Evolutionary conservation across 2,329 filamentous ascomycete genomes (phyloP), one percentile per base, ranked within the genome.

Genomic region (Paracoccidioides brasiliensis): DNA sequence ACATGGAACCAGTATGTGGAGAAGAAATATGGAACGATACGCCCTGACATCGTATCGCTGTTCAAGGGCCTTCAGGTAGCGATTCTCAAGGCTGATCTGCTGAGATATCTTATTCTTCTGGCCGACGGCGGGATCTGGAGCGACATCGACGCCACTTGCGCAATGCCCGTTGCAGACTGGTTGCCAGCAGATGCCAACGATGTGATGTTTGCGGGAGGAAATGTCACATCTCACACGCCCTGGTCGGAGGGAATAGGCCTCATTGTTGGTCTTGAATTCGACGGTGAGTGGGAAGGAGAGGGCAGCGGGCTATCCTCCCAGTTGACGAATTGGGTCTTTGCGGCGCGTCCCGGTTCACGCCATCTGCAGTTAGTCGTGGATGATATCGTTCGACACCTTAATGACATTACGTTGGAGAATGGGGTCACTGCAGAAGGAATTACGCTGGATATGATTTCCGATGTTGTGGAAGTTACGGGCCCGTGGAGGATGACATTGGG

Each of bases 41-140:
- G 68, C 38, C 69, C 70, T 0, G 69, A 74, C 49, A 70, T 74
- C 35, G 63, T 74, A 32, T 61, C 69, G 22, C 22, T 22, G 22
- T 22, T 22, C 22, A 22, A 22, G 3, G 57, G 59, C 0, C 59
- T 74, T n/a, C 57, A 62, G 2, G 62, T 72, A 8, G 67, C 69
- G 0, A 74, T 74, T 40, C 59, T 74, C 22, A 67, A 68, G 55
- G 72, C 71, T 4, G 73, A 75, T 57, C 63, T 74, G n/a, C 63
- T 75, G 5, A 69, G 72, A 4, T 73, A 74, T 50, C 58, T 75
- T 5, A 62, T 74, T n/a, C 59, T 74, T 0, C 69, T 67, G 50
- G 62, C 67, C 3, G 61, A 74, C 50, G 73, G 72, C 0, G 73
- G 73, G 1, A 63, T 72, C n/a, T 75, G 69, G 67, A 70, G 64